A percentile compares a stretch with the other conserved stretches of the same genome.
Conservation (phyloP, 2,329 filamentous ascomycete species). For the Talaromyces sp. region DNA sequence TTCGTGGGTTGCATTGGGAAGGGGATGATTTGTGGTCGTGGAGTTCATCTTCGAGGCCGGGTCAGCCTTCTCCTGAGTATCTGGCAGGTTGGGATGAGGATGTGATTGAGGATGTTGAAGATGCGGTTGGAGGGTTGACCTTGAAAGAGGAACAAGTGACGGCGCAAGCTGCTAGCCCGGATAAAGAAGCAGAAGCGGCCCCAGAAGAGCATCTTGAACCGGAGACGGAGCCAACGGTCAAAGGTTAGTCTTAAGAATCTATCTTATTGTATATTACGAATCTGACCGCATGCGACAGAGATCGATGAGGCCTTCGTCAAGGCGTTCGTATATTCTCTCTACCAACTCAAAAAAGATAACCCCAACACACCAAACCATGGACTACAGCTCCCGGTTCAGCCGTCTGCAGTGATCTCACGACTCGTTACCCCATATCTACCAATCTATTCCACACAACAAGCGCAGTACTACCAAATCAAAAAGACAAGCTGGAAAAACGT, state of each 20-base stretch:
- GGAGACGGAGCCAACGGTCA: slow-evolving; percentile 54
- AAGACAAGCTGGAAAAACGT: slow-evolving; percentile 69
- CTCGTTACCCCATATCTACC: slow-evolving; percentile 66
- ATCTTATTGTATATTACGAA: slow-evolving; percentile 18
- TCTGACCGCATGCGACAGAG: slow-evolving; percentile 43
- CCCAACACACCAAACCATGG: slow-evolving; percentile 52
- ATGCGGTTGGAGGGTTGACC: slow-evolving; percentile 40
- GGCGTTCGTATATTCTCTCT: slow-evolving; percentile 62
- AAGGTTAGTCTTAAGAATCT: slow-evolving; percentile 42
- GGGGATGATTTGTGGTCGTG: slow-evolving; percentile 68
- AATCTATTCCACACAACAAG: slow-evolving; percentile 53
- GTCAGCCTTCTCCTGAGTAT: slow-evolving; percentile 51
- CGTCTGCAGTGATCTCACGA: slow-evolving; percentile 61
- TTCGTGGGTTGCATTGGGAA: slow-evolving; percentile 64
- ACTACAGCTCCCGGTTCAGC: slow-evolving; percentile 60
- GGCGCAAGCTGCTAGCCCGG: slow-evolving; percentile 45
- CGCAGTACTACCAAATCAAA: slow-evolving; percentile 62
- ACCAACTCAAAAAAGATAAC: slow-evolving; percentile 58
- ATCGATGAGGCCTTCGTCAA: slow-evolving; percentile 64
- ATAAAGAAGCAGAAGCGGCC: slow-evolving; percentile 23
- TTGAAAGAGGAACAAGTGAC: slow-evolving; percentile 44
- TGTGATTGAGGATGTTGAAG: slow-evolving; percentile 27
- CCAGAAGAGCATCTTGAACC: slow-evolving; percentile 33
- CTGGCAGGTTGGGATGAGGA: slow-evolving; percentile 51
- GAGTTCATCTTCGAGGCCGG: slow-evolving; percentile 54